Evolutionary conservation across 495 filamentous ascomycete species (phyloP).

Genomic region (Tuber magnatum): DNA sequence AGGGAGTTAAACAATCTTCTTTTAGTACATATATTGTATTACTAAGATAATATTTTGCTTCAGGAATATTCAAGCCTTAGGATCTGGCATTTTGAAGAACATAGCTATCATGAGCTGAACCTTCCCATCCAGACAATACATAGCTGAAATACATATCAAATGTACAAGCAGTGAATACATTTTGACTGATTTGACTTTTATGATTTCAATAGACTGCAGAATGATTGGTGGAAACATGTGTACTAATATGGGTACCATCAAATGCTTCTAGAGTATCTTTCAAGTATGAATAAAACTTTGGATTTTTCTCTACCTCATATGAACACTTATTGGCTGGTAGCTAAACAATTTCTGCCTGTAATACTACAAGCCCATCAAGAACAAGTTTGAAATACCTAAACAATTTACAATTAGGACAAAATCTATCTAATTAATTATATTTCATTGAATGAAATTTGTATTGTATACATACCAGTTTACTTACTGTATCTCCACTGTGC

Average conservation of each 20-base stretch:
- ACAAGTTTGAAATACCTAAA: too few relatives aligned
- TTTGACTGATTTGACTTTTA: neutral
- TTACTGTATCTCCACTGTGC: slow-evolving; percentile 4
- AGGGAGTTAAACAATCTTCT: neutral
- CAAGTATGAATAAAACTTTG: slow-evolving; percentile 6
- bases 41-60: slow-evolving; percentile 14
- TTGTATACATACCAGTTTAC: too few relatives aligned
- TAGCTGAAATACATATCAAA: slow-evolving; percentile 8
- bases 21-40: slow-evolving; percentile 11
- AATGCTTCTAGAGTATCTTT: too few relatives aligned
- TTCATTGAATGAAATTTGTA: too few relatives aligned
- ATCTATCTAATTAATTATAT: too few relatives aligned
- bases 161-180: too few relatives aligned
- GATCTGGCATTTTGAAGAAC: neutral
- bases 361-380: too few relatives aligned
- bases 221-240: neutral
- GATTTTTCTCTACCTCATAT: neutral
- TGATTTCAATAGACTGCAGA: too few relatives aligned
- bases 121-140: slow-evolving; percentile 16
- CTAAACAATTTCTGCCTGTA: too few relatives aligned
- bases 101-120: slow-evolving; percentile 10
- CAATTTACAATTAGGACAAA: too few relatives aligned
- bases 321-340: neutral
- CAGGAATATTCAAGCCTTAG: neutral
- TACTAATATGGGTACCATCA: slow-evolving; percentile 24